Evolutionary conservation across 2,329 filamentous ascomycete species (phyloP).

Genomic region (Mollisiaceae sp.): DNA sequence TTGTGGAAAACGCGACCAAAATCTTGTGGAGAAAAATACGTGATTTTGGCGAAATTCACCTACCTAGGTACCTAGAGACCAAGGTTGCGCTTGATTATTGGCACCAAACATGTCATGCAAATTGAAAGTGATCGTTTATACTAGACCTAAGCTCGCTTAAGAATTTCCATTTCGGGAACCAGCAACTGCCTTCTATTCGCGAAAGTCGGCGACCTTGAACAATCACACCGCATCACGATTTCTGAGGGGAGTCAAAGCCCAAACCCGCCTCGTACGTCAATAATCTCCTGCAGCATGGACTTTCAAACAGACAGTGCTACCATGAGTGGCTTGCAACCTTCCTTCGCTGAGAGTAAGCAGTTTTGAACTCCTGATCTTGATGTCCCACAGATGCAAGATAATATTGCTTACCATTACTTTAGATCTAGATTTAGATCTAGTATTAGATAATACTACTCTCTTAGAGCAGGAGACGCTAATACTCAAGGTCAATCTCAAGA

Average conservation of each 20-base stretch:
- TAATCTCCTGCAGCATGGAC: not conserved
- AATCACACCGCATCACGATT: not conserved
- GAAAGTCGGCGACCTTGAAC: not conserved
- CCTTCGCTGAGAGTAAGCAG: not conserved
- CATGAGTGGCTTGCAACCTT: not conserved
- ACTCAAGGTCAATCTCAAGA: not conserved
- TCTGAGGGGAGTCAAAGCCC: not conserved
- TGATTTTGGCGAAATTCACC: too few species aligned
- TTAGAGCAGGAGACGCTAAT: not conserved
- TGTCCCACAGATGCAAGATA: not conserved
- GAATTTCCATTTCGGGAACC: too few species aligned
- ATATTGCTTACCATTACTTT: not conserved
- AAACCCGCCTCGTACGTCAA: not conserved
- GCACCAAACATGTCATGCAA: too few species aligned
- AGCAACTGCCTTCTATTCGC: too few species aligned
- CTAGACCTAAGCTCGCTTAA: too few species aligned
- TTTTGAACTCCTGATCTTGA: not conserved
- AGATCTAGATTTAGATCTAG: not conserved
- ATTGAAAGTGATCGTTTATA: too few species aligned
- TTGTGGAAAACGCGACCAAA: too few species aligned
- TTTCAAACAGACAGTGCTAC: not conserved
- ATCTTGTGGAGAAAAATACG: too few species aligned
- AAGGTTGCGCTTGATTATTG: too few species aligned
- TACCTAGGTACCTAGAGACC: too few species aligned
- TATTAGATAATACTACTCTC: not conserved